Base-by-base conservation (phyloP, 495 filamentous ascomycete genomes). In the Lasiosphaeria hispida region DNA sequence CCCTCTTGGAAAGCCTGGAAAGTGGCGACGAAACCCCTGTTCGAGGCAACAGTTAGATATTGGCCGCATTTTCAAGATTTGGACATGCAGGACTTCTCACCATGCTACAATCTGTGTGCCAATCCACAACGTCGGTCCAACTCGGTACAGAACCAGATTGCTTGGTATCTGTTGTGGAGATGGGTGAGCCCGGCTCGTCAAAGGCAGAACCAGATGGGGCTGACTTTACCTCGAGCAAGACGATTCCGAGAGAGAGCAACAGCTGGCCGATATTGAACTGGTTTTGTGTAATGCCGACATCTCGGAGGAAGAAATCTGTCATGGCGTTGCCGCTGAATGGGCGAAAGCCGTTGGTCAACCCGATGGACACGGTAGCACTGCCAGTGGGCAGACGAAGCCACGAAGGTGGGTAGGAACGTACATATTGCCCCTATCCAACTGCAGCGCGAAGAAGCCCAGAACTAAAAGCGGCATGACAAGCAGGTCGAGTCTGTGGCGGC, bases 201-300 rank as follows among this genome's bases (percentile, higher is more conserved):
- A 1, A 41, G 23, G 0, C 6, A 9, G 17, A 15, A 38, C n/a
- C 10, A 33, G 42, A 14, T 1, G 30, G 11, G 19, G 9, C 7
- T 10, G 18, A n/a, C n/a, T 53, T 10, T 11, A 60, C 63, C 40
- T 85, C 83, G 0, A 80, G 72, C 11, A 85, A 60, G 1, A 85
- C 82, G 14, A 85, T 83, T 0, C 82, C 82, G 7, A 77, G 74
- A 0, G 78, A 81, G 0, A 85, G 68, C 34, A 86, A 62, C 59
- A 82, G 79, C 3, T 77, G 73, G 5, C 83, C 83, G 41, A 82
- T 63, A 36, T 86, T 86, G 59, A 85, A 75, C 65, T 85, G 79
- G 54, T 81, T 79, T 4, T 80, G 81, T 4, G 70, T 79, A 59
- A 86, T 80, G 14, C 72, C 67, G 10, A 85, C 69, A 53, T 85